A percentile compares a stretch with the other conserved stretches of the same genome.
Conservation (phyloP, 169 alveolate species). For the Cryptosporidium ubiquitum region DNA sequence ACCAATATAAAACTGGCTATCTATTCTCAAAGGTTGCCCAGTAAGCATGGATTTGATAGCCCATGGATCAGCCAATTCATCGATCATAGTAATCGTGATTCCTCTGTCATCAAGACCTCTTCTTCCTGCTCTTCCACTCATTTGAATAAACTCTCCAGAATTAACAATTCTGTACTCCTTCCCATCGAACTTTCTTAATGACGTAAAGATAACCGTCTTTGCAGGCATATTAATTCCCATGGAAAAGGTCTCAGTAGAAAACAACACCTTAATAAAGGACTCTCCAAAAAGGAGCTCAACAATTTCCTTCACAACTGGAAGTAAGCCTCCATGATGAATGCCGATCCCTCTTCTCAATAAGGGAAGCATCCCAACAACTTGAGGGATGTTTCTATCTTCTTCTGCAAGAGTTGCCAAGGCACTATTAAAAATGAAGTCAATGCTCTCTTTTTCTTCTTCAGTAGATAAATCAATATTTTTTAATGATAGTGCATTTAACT, state of each 20-base stretch:
- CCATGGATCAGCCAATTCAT: slow-evolving; percentile 89
- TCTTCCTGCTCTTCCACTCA: slow-evolving; percentile 98
- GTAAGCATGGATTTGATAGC: slow-evolving; percentile 67
- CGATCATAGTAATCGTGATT: slow-evolving; percentile 94
- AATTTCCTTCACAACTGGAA: slow-evolving; percentile 96
- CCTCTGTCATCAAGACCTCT: slow-evolving; percentile 98
- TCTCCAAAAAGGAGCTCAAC: slow-evolving; percentile 97
- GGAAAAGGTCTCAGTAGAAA: slow-evolving; percentile 97
- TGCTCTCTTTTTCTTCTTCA: slow-evolving; percentile 89
- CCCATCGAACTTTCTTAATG: slow-evolving; percentile 95
- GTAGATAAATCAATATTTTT: slow-evolving; percentile 85
- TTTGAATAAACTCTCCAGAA: slow-evolving; percentile 96
- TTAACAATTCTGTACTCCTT: slow-evolving; percentile 90
- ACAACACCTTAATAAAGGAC: slow-evolving; percentile 93
- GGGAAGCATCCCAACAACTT: slow-evolving; percentile 92
- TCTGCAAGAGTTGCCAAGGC: slow-evolving; percentile 97
- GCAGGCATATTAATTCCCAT: slow-evolving; percentile 99
- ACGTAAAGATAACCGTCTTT: slow-evolving; percentile 96
- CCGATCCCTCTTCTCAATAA: slow-evolving; percentile 95
- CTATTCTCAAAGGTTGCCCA: slow-evolving; percentile 83
- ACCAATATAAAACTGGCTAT: slow-evolving; percentile 93
- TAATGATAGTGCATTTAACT: slow-evolving; percentile 92
- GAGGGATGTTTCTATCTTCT: slow-evolving; percentile 94
- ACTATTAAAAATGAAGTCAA: slow-evolving; percentile 92
- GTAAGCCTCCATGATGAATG: slow-evolving; percentile 97